These are phyloP conservation scores for Scheffersomyces quercinus DNA, from an alignment of 1,139 yeast species.

Conservation along the genomic window DNA sequence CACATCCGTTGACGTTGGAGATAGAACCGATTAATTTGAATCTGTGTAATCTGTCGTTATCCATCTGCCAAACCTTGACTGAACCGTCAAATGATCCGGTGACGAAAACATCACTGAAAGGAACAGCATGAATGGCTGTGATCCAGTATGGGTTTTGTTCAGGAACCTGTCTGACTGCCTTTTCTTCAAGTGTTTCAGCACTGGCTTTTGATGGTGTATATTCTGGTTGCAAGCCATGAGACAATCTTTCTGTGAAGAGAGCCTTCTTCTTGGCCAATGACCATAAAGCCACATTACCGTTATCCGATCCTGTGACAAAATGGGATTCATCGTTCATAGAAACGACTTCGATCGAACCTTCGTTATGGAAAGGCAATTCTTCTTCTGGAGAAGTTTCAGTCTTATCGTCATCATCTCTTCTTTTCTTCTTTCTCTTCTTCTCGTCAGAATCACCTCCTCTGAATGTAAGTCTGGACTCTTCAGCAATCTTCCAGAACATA, in stretches of 20 bases:
- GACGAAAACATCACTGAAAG: constrained; percentile 82
- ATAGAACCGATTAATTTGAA: constrained; percentile 59
- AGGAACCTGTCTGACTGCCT: constrained; percentile 58
- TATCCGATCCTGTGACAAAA: constrained; percentile 93
- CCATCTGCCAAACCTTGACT: constrained; percentile 74
- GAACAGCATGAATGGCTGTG: constrained; percentile 80
- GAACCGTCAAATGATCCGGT: constrained; percentile 88
- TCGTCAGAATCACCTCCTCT: constrained; percentile 77
- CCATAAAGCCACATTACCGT: constrained; percentile 88
- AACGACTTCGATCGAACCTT: constrained; percentile 90
- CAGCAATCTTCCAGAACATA: constrained; percentile 94
- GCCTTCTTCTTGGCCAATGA: constrained; percentile 90
- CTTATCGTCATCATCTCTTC: constrained; percentile 22
- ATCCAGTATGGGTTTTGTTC: constrained; percentile 80
- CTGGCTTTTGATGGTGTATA: constrained; percentile 54
- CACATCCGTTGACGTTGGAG: constrained; percentile 66
- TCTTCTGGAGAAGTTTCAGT: constrained; percentile 11
- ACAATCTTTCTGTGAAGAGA: constrained; percentile 59
- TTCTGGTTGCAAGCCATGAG: constrained; percentile 75
- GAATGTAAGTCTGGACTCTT: constrained; percentile 89
- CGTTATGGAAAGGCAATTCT: constrained; percentile 51
- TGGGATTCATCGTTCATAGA: constrained; percentile 90
- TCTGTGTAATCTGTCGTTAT: constrained; percentile 55
- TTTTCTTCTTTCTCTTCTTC: constrained; percentile 40
- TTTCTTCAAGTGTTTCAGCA: constrained; percentile 56